A percentile compares a stretch with the other conserved stretches of the same genome.
Evolutionary conservation across 768 basidiomycete species (phyloP).

Genomic region (Naganishia vishniacii): DNA sequence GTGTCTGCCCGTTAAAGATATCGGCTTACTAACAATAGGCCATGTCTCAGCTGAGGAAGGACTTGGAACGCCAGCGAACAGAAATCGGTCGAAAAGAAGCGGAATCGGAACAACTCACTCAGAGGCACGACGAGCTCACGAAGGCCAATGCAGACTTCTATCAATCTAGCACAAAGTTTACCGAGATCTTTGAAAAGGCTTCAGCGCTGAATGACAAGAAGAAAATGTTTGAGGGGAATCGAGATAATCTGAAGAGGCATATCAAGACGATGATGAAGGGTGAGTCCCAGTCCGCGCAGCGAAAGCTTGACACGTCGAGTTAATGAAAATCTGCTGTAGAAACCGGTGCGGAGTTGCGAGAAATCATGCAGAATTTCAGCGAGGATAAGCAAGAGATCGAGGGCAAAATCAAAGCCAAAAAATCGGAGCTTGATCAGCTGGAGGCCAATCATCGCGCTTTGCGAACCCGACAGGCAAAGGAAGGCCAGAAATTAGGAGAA

Average conservation of each 20-base stretch:
- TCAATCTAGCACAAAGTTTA: slow-evolving; percentile 75
- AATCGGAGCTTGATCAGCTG: slow-evolving; percentile 41
- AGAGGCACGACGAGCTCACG: slow-evolving; percentile 61
- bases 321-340: slow-evolving; percentile 49
- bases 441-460: slow-evolving; percentile 23
- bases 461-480: slow-evolving; percentile 29
- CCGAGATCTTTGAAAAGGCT: slow-evolving; percentile 60
- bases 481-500: slow-evolving; percentile 52
- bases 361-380: slow-evolving; percentile 47
- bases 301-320: slow-evolving; percentile 16
- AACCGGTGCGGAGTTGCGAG: slow-evolving; percentile 63
- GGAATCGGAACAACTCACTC: slow-evolving; percentile 66
- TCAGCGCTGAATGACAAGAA: slow-evolving; percentile 62
- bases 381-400: slow-evolving; percentile 42
- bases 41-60: slow-evolving; percentile 54
- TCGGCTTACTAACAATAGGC: background rate
- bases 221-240: slow-evolving; percentile 59
- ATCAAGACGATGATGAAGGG: slow-evolving; percentile 62
- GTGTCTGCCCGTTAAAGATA: background rate
- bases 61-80: slow-evolving; percentile 60
- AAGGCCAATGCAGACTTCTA: slow-evolving; percentile 58
- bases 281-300: slow-evolving; percentile 48
- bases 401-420: slow-evolving; percentile 56
- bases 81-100: slow-evolving; percentile 65
- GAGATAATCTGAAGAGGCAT: slow-evolving; percentile 60